phyloP scores from a whole-genome alignment of 2,329 filamentous ascomycete genomes.

The Elsinoe necatrix region DNA sequence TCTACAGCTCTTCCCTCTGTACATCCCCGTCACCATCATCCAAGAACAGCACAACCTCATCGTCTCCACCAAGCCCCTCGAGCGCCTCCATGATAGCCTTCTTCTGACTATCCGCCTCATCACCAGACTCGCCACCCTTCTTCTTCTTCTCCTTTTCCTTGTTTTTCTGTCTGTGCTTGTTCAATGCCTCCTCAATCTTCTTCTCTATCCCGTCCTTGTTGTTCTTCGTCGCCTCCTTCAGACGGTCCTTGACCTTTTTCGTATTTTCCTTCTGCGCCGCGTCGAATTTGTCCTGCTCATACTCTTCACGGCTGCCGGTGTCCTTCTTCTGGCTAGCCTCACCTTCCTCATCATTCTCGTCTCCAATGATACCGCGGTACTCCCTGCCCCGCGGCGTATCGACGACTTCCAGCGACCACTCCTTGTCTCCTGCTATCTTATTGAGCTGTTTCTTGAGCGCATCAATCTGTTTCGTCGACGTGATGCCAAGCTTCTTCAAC shows the following conservation, averaged over 20 bases:
- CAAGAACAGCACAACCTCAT: slow-evolving; percentile 2
- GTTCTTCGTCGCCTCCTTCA: neutral
- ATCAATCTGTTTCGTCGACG: slow-evolving; percentile 63
- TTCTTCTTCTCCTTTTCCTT: slow-evolving; percentile 25
- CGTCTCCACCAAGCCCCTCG: neutral
- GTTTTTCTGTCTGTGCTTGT: neutral
- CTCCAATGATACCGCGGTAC: slow-evolving; percentile 61
- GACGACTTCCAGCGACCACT: slow-evolving; percentile 74
- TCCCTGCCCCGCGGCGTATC: slow-evolving; percentile 59
- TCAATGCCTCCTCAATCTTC: neutral
- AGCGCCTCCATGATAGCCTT: slow-evolving; percentile 6
- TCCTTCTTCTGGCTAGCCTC: slow-evolving; percentile 27
- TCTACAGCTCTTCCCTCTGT: slow-evolving; percentile 3
- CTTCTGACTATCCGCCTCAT: neutral
- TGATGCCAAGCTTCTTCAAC: slow-evolving; percentile 52
- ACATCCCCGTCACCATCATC: slow-evolving; percentile 5
- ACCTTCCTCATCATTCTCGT: slow-evolving; percentile 42
- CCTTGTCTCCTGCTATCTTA: slow-evolving; percentile 58
- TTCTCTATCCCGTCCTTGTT: neutral
- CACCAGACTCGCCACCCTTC: slow-evolving; percentile 26
- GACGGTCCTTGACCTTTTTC: neutral
- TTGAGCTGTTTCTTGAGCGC: slow-evolving; percentile 60
- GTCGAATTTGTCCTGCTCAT: slow-evolving; percentile 11
- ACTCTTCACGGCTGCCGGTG: slow-evolving; percentile 38
- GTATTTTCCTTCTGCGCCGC: neutral